Percentiles rank a stretch among this genome's conserved stretches.
Evolutionary conservation across 805 yeast species (phyloP).

Genomic region (Candida michaelii): DNA sequence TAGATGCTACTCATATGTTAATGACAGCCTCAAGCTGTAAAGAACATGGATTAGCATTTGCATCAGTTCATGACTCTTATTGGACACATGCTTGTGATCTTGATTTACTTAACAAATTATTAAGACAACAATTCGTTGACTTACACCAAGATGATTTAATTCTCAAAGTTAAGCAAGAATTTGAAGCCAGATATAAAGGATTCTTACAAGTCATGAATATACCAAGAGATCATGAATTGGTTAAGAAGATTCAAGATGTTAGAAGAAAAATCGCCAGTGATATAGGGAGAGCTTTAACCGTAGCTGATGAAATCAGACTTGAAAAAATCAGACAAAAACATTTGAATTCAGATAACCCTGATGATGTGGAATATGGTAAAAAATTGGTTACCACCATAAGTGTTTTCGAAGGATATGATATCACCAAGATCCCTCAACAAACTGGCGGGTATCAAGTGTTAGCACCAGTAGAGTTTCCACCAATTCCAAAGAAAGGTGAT

Average conservation of each 20-base stretch:
- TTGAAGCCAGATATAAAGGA: slow-evolving; percentile 74
- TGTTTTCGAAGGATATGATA: slow-evolving; percentile 40
- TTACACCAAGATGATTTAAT: slow-evolving; percentile 76
- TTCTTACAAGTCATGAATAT: slow-evolving; percentile 62
- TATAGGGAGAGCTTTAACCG: slow-evolving; percentile 55
- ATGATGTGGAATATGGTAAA: slow-evolving; percentile 48
- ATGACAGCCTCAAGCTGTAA: slow-evolving; percentile 81
- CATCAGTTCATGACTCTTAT: slow-evolving; percentile 95
- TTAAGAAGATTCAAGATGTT: slow-evolving; percentile 46
- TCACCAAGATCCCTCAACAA: slow-evolving; percentile 13
- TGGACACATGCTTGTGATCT: slow-evolving; percentile 96
- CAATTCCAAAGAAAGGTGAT: slow-evolving; percentile 75
- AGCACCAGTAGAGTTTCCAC: slow-evolving; percentile 70
- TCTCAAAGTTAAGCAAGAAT: slow-evolving; percentile 69
- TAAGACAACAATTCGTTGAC: slow-evolving; percentile 77
- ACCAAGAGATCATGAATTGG: slow-evolving; percentile 52
- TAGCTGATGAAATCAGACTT: slow-evolving; percentile 70
- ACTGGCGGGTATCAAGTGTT: slow-evolving; percentile 44
- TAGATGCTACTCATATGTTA: slow-evolving; percentile 97
- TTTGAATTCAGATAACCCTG: slow-evolving; percentile 52
- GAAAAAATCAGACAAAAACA: slow-evolving; percentile 64
- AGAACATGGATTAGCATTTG: slow-evolving; percentile 65
- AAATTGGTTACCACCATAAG: slow-evolving; percentile 71
- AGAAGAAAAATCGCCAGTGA: slow-evolving; percentile 49
- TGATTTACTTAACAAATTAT: slow-evolving; percentile 61